Base-by-base conservation (phyloP, 73 alveolate species). In the Durusdinium trenchii region DNA sequence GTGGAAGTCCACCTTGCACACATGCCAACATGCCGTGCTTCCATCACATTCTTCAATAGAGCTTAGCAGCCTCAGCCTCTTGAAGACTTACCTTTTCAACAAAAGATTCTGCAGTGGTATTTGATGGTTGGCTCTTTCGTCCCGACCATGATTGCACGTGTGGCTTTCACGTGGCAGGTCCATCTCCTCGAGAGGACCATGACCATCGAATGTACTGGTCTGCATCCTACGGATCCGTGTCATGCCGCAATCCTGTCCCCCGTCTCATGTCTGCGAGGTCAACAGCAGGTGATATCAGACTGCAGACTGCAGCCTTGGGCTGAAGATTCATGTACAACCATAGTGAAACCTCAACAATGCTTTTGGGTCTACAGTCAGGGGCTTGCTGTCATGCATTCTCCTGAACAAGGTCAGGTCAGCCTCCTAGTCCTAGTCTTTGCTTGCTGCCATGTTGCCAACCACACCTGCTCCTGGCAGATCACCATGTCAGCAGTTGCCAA, bases 131-230 rank as follows among this genome's bases (percentile, higher is more conserved):
- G n/a, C n/a, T n/a, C n/a, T n/a, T n/a, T n/a, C n/a, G n/a, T n/a
- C n/a, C n/a, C n/a, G n/a, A n/a, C n/a, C n/a, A n/a, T n/a, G n/a
- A n/a, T n/a, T n/a, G n/a, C n/a, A n/a, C n/a, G 64, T 20, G 9
- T 54, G 28, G 64, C 43, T 51, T 38, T 75, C 43, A 23, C 71
- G 2, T 61, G 96, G 23, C 96, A 91, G 97, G 89, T n/a, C 97
- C 97, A 40, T 91, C 97, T 12, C 97, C 97, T 9, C 86, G 97
- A 23, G 97, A 91, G 40, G 86, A 32, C 12, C 87, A 91, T 36
- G 97, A 91, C n/a, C 76, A 69, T 18, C 86, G 97, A 6, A 91
- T 91, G 97, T 91, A 91, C 43, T 91, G 97, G 97, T 79, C 69
- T 18, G 40, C 48, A 32, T 23, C 20, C 38, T 62, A 40, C 78